Conservation (phyloP, 768 basidiomycete species). For the Boletus sp. region DNA sequence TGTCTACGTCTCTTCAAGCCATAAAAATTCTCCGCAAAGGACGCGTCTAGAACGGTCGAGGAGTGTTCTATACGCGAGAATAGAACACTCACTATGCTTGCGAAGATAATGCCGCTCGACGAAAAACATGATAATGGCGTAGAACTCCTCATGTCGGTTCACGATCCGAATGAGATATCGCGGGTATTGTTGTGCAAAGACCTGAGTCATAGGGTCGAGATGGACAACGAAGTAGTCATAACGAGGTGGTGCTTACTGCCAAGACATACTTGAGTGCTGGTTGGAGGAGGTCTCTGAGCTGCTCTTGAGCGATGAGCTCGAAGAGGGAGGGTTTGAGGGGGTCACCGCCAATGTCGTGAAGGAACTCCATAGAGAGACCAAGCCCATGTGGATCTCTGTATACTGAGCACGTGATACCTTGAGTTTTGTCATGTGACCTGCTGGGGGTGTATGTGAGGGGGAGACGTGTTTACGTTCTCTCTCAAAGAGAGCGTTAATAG, state of each 20-base stretch:
- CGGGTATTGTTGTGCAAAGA: constrained; percentile 93
- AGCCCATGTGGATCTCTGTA: no score
- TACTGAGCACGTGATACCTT: constrained; percentile 22
- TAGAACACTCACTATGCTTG: constrained; percentile 63
- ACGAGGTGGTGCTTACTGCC: constrained; percentile 53
- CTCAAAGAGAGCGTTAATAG: no score
- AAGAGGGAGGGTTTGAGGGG: constrained; percentile 81
- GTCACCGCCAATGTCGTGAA: constrained; percentile 72
- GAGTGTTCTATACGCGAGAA: background rate
- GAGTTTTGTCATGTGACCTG: constrained; percentile 28
- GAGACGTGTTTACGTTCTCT: background rate
- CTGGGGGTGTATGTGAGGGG: background rate
- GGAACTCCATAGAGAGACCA: constrained; percentile 65
- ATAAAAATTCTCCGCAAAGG: constrained; percentile 96
- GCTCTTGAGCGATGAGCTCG: constrained; percentile 91
- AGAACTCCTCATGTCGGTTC: constrained; percentile 96
- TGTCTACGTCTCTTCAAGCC: constrained; percentile 78
- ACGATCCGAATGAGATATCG: constrained; percentile 88
- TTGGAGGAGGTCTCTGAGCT: constrained; percentile 87
- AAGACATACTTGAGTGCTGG: constrained; percentile 94
- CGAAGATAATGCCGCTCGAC: constrained; percentile 90
- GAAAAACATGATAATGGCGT: constrained; percentile 82
- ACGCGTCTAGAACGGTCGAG: constrained; percentile 61
- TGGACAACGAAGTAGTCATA: background rate
- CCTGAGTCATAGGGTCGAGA: constrained; percentile 44